These are phyloP conservation scores for Fusarium aywerte DNA, from an alignment of 2,329 filamentous ascomycete species.

Conservation along the genomic window DNA sequence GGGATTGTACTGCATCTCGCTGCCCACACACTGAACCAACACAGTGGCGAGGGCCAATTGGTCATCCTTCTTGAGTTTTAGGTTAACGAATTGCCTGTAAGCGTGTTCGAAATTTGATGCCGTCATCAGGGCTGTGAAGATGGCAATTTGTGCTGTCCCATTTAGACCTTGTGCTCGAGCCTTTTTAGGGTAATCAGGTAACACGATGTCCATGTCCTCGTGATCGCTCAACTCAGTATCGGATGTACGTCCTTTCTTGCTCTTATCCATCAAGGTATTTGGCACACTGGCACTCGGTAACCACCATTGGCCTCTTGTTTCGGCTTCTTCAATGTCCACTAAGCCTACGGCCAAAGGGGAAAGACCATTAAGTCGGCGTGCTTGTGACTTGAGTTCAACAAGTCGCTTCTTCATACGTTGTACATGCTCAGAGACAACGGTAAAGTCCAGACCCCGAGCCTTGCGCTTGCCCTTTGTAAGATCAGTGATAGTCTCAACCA, in stretches of 20 bases:
- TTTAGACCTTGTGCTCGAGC: constrained; percentile 87
- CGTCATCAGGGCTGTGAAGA: constrained; percentile 91
- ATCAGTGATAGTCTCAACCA: constrained; percentile 96
- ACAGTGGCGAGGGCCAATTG: constrained; percentile 89
- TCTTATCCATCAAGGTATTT: constrained; percentile 48
- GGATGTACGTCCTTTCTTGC: constrained; percentile 26
- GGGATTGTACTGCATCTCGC: constrained; percentile 86
- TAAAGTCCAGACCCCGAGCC: constrained; percentile 75
- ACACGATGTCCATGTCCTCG: constrained; percentile 59
- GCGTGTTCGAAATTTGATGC: constrained; percentile 87
- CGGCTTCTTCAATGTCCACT: constrained; percentile 82
- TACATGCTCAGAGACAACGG: constrained; percentile 81
- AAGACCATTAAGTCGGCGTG: constrained; percentile 72
- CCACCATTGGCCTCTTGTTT: constrained; percentile 98
- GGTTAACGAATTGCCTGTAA: constrained; percentile 79
- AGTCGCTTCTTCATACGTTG: constrained; percentile 90
- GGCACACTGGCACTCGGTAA: constrained; percentile 94
- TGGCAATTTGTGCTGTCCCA: constrained; percentile 85
- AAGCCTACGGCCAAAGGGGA: constrained; percentile 86
- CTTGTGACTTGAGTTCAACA: constrained; percentile 74
- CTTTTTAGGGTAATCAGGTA: constrained; percentile 77
- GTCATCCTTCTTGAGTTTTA: constrained; percentile 86
- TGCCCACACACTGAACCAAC: constrained; percentile 85
- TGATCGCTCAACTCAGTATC: constrained; percentile 51
- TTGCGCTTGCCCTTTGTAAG: constrained; percentile 95